Conservation (phyloP, 495 filamentous ascomycete genomes). For the Xylaria castorea region DNA sequence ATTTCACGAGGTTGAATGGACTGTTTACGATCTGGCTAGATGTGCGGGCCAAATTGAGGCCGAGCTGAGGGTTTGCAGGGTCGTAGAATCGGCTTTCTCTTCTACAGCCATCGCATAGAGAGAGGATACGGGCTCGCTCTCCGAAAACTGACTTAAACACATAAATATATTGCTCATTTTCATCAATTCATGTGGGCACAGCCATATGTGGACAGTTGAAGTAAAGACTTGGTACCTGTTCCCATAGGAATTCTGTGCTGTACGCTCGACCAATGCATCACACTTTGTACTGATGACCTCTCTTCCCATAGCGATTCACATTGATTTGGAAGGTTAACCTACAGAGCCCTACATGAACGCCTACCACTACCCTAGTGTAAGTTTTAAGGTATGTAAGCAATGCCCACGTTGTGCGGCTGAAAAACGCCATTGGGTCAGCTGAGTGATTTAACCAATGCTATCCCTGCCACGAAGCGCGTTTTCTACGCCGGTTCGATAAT, state of each 20-base stretch:
- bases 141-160: neutral
- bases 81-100: neutral
- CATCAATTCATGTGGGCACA: neutral
- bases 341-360: neutral
- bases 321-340: neutral
- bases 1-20: neutral
- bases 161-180: neutral
- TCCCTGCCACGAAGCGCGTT: neutral
- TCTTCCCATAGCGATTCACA: neutral
- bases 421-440: neutral
- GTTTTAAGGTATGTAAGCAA: no score
- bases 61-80: slow-evolving; percentile 1
- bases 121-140: neutral
- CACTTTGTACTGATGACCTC: neutral
- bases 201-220: neutral
- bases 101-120: neutral
- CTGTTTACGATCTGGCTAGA: neutral
- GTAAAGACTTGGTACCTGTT: neutral
- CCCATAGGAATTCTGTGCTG: neutral
- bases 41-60: neutral
- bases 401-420: neutral
- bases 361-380: no score
- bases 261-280: neutral
- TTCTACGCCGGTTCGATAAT: neutral
- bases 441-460: neutral